These are phyloP conservation scores for Barnettozyma sucrosica DNA, from an alignment of 805 yeast species.

Conservation along the genomic window DNA sequence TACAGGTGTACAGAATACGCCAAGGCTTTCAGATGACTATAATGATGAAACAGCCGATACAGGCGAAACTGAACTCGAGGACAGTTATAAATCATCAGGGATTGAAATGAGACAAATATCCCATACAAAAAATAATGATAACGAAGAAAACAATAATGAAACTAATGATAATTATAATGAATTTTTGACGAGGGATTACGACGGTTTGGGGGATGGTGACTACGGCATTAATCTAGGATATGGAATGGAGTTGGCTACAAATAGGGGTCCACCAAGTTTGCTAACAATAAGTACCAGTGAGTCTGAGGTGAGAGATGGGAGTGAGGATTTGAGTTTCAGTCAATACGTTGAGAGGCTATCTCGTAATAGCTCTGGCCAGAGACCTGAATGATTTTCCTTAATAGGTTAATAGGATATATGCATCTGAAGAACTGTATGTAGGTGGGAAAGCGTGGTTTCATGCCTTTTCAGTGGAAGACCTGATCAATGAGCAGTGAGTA, in stretches of 20 bases:
- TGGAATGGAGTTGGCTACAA: slow-evolving; percentile 17
- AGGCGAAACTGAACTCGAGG: background rate
- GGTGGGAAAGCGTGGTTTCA: background rate
- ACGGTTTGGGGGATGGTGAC: slow-evolving; percentile 11
- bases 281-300: slow-evolving; percentile 19
- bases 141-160: background rate
- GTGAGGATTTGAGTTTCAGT: slow-evolving; percentile 7
- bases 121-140: background rate
- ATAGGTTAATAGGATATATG: background rate
- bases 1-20: background rate
- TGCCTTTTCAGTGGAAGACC: too few relatives aligned
- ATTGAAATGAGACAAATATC: background rate
- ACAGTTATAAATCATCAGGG: slow-evolving; percentile 1
- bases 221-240: slow-evolving; percentile 23
- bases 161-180: background rate
- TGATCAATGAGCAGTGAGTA: too few relatives aligned
- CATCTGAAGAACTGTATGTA: background rate
- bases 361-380: background rate
- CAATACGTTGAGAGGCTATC: slow-evolving; percentile 21
- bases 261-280: slow-evolving; percentile 25
- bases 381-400: slow-evolving; percentile 1
- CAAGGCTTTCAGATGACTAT: background rate
- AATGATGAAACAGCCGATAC: background rate
- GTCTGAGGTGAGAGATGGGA: slow-evolving; percentile 2
- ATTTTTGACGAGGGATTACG: slow-evolving; percentile 2